Base-by-base conservation (phyloP, 345 rosid genomes). In the Luvunga scandens region DNA sequence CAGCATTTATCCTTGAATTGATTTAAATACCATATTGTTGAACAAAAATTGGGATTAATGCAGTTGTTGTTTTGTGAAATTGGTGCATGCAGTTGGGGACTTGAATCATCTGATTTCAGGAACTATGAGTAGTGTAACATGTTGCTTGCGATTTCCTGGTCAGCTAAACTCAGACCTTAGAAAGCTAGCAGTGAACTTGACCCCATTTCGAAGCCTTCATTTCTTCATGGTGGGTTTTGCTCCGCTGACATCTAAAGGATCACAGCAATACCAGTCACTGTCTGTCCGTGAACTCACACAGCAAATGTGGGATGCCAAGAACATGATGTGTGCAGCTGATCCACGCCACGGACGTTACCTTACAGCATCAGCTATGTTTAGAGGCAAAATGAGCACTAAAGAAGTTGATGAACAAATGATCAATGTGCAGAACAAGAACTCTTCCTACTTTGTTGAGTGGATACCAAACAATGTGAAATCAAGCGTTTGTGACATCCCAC, bases 301-400 rank as follows among this genome's bases (percentile, higher is more conserved):
- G 56, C 86, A 80, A 77, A 83, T 80, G 86, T 83, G 86, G 86
- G 86, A 83, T 12, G 79, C 83, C 69, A 83, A 64, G 76, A 78
- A 71, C 71, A 78, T 78, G 81, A 78, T 78, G 81, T 78, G 81
- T 24, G 81, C 81, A 10, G 86, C 86, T 1, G 86, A 83, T 75
- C 86, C 84, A 18, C 80, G 80, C 42, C 77, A 81, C 1, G 86
- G 84, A 7, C 80, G 82, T 28, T 84, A 84, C 78, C 83, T 84
- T 31, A 78, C 86, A 18, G 84, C 82, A 39, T 84, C 84, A 19
- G 84, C 86, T 0, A 66, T 84, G 84, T 84, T 81, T 71, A 77
- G 86, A 63, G 88, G 88, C 42, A 86, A 86, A 81, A 86, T 84
- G 89, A 86, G 88, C 82, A 83, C 83, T 12, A 56, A 85, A 79